A percentile compares a stretch with the other conserved stretches of the same genome.
phyloP scores from a whole-genome alignment of 495 filamentous ascomycete species.

The Aspergillus bertholletiae region DNA sequence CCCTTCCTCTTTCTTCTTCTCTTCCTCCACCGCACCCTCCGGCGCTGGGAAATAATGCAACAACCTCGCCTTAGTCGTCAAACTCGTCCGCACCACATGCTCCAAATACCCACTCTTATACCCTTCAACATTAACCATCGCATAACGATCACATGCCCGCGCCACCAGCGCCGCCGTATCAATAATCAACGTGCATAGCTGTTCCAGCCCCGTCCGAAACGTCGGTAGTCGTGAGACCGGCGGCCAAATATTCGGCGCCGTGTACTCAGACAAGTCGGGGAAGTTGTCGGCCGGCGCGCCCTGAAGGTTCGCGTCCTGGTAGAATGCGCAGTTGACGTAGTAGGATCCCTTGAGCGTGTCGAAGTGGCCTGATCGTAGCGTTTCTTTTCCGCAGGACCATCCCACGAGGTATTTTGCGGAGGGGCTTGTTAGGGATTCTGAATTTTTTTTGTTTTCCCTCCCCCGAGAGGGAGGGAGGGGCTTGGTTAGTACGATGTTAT shows the following conservation, averaged over 20 bases:
- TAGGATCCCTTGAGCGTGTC: constrained; percentile 95
- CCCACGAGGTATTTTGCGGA: constrained; percentile 57
- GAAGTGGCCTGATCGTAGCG: constrained; percentile 81
- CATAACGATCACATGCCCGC: constrained; percentile 81
- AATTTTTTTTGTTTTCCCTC: neutral
- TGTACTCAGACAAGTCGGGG: constrained; percentile 61
- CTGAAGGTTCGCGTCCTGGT: constrained; percentile 62
- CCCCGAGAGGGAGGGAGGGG: too few relatives aligned
- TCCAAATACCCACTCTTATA: constrained; percentile 81
- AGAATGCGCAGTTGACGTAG: constrained; percentile 96
- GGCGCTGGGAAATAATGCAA: constrained; percentile 79
- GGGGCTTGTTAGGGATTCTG: constrained; percentile 44
- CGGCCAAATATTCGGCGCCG: constrained; percentile 83
- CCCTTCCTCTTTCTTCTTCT: too few relatives aligned
- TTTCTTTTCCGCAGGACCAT: constrained; percentile 90
- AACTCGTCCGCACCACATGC: constrained; percentile 76
- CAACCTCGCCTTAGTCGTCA: constrained; percentile 87
- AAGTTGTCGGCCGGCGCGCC: constrained; percentile 58
- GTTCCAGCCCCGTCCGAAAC: constrained; percentile 68
- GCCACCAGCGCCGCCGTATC: constrained; percentile 87
- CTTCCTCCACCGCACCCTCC: constrained; percentile 21
- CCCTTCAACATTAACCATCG: constrained; percentile 65
- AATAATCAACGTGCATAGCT: constrained; percentile 80
- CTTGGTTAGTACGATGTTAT: neutral
- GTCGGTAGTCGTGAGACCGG: constrained; percentile 58